phyloP scores from a whole-genome alignment of 371 early-diverging fungal species.

The Coemansia sp. region DNA sequence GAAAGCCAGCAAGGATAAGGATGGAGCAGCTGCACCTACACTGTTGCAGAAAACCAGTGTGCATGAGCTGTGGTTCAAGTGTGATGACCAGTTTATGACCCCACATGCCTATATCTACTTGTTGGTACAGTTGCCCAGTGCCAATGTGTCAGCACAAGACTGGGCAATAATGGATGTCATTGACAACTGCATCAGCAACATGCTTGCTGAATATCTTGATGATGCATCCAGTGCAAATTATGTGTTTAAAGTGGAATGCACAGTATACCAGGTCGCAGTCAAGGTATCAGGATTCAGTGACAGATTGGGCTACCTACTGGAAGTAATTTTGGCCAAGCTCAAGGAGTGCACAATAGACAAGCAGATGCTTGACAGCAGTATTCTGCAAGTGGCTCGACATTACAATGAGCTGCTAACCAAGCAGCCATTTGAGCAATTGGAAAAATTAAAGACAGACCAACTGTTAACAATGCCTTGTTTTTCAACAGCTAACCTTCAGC shows the following conservation, averaged over 20 bases:
- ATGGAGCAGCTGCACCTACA: background rate
- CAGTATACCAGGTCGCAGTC: background rate
- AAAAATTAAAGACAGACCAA: background rate
- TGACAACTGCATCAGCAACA: background rate
- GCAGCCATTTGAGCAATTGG: background rate
- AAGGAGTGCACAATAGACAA: background rate
- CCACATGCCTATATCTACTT: background rate
- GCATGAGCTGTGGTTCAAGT: conserved; percentile 5
- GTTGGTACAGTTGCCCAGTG: background rate
- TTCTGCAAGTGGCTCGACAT: background rate
- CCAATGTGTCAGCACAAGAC: background rate
- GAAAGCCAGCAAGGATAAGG: background rate
- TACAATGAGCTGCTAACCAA: background rate
- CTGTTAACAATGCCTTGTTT: background rate
- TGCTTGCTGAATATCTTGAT: background rate
- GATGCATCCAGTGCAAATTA: background rate
- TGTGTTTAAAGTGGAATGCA: background rate
- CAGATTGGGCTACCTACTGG: background rate
- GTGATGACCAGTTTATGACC: background rate
- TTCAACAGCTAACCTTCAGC: background rate
- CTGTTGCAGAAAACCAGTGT: background rate
- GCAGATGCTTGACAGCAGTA: background rate
- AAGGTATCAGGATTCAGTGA: background rate
- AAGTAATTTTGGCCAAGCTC: conserved; percentile 2
- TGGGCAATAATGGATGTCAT: background rate